phyloP scores from a whole-genome alignment of 176 grass and related monocot genomes.

The Musa beccarii region DNA sequence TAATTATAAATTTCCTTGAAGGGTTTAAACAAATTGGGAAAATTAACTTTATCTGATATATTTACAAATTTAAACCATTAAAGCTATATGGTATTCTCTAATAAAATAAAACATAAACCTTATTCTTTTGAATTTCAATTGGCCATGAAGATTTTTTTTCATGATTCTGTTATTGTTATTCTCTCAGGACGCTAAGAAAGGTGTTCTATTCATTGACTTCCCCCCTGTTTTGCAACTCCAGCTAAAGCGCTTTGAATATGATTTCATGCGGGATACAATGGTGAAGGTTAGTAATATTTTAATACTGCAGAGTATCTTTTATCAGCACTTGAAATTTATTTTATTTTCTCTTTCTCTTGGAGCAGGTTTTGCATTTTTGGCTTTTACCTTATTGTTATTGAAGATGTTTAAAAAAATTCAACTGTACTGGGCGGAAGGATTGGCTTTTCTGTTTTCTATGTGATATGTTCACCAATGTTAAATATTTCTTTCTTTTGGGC shows the following conservation, averaged over 20 bases:
- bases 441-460: no score
- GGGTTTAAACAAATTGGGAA: no score
- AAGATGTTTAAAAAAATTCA: no score
- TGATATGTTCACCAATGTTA: no score
- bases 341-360: not conserved
- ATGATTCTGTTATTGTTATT: not conserved
- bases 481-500: no score
- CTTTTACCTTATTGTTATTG: not conserved
- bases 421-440: no score
- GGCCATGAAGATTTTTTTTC: not conserved
- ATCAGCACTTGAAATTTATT: no score
- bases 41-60: no score
- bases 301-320: not conserved
- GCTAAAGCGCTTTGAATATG: constrained; percentile 11
- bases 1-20: no score
- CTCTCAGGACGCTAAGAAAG: constrained; percentile 7
- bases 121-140: not conserved
- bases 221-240: constrained; percentile 11
- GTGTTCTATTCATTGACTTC: constrained; percentile 11
- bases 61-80: no score
- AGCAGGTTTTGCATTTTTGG: not conserved
- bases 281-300: not conserved
- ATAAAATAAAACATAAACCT: not conserved
- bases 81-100: not conserved
- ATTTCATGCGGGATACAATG: constrained; percentile 5